Evolutionary conservation across 768 basidiomycete genomes (phyloP).

Genomic region (Podaxis sp.): DNA sequence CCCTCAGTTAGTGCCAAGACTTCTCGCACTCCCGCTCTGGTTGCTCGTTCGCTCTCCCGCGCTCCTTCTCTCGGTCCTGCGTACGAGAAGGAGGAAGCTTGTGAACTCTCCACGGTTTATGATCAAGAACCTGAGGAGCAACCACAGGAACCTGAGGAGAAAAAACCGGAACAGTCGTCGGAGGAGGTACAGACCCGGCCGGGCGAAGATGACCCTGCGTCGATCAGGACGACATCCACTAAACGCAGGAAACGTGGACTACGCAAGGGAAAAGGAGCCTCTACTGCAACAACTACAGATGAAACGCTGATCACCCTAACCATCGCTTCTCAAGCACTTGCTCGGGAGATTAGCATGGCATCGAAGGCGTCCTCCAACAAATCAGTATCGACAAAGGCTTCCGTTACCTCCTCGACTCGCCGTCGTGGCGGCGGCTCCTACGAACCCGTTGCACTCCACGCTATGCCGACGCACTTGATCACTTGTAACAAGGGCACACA

Average conservation of each 20-base stretch:
- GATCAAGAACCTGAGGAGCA: conserved; percentile 51
- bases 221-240: conserved; percentile 65
- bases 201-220: conserved; percentile 33
- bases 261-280: conserved; percentile 72
- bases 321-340: conserved; percentile 75
- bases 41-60: conserved; percentile 54
- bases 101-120: conserved; percentile 49
- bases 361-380: conserved; percentile 40
- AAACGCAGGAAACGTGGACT: conserved; percentile 83
- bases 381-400: conserved; percentile 26
- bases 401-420: conserved; percentile 23
- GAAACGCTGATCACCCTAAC: conserved; percentile 68
- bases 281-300: conserved; percentile 38
- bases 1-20: conserved; percentile 42
- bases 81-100: conserved; percentile 36
- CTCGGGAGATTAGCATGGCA: conserved; percentile 75
- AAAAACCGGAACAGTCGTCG: conserved; percentile 40
- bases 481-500: conserved; percentile 19
- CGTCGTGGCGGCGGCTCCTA: conserved; percentile 23
- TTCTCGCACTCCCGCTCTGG: conserved; percentile 49
- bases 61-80: conserved; percentile 58
- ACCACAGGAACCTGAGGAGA: conserved; percentile 34
- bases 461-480: conserved; percentile 32
- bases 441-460: conserved; percentile 45
- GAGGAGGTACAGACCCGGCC: conserved; percentile 40